Percentiles rank a stretch among this genome's conserved stretches.
phyloP scores from a whole-genome alignment of 352 stramenopile genomes.

The Lagenidium sp. region DNA sequence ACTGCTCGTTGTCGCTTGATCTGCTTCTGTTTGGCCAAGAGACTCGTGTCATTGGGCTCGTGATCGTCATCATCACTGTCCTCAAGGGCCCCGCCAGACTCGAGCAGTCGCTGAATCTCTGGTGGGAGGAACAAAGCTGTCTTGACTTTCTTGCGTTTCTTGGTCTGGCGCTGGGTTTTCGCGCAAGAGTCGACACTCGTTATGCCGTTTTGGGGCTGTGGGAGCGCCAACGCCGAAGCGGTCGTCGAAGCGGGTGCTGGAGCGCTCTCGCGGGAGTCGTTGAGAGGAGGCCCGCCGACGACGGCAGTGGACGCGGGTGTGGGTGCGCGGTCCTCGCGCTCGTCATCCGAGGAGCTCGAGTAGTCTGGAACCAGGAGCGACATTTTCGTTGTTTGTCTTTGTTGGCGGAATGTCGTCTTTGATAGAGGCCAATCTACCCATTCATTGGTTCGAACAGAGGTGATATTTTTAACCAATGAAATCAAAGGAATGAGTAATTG shows the following conservation, averaged over 20 bases:
- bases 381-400: slow-evolving; percentile 26
- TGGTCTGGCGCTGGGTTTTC: too few species aligned
- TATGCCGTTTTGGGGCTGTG: not conserved
- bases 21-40: slow-evolving; percentile 48
- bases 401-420: too few species aligned
- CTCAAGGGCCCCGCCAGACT: slow-evolving; percentile 3
- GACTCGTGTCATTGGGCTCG: slow-evolving; percentile 23
- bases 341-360: slow-evolving; percentile 46
- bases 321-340: slow-evolving; percentile 2
- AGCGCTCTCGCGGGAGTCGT: too few species aligned
- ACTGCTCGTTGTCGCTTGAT: too few species aligned
- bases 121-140: slow-evolving; percentile 21
- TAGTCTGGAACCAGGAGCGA: slow-evolving; percentile 47
- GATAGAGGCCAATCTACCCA: too few species aligned
- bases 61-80: slow-evolving; percentile 15
- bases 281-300: too few species aligned
- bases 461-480: too few species aligned
- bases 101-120: slow-evolving; percentile 18
- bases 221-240: not conserved
- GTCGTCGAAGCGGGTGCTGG: not conserved
- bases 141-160: slow-evolving; percentile 33
- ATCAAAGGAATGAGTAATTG: too few species aligned
- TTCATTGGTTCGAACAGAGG: too few species aligned
- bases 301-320: not conserved
- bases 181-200: too few species aligned